Evolutionary conservation across 805 yeast species (phyloP).

Genomic region (Torulaspora delbrueckii): DNA sequence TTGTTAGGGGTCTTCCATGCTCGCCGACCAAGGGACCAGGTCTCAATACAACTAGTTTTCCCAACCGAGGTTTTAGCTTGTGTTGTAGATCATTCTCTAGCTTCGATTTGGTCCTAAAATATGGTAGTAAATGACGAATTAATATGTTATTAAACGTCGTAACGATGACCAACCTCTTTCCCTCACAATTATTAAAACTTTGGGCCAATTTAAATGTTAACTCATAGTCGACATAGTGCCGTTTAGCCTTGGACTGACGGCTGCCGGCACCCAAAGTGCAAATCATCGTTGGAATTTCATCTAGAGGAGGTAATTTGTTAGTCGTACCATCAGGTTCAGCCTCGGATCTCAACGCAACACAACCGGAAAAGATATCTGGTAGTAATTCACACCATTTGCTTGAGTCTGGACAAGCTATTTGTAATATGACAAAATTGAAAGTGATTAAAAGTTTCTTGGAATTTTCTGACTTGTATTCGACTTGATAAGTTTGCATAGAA

Average conservation of each 20-base stretch:
- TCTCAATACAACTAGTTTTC: constrained; percentile 18
- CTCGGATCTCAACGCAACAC: background rate
- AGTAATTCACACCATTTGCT: constrained; percentile 15
- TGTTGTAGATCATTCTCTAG: constrained; percentile 20
- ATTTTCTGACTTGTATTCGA: constrained; percentile 4
- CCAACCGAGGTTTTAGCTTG: constrained; percentile 8
- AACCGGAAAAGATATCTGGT: constrained; percentile 12
- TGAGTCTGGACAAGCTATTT: constrained; percentile 13
- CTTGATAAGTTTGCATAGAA: constrained; percentile 5
- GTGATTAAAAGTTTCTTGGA: constrained; percentile 3
- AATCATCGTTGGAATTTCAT: constrained; percentile 15
- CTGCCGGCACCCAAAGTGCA: constrained; percentile 21
- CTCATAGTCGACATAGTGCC: constrained; percentile 22
- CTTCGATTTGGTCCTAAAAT: constrained; percentile 19
- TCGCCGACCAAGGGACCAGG: constrained; percentile 33
- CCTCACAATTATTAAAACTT: constrained; percentile 11
- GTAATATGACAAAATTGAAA: constrained; percentile 10
- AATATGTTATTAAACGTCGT: constrained; percentile 25
- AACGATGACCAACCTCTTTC: constrained; percentile 19
- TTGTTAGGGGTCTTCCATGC: constrained; percentile 12
- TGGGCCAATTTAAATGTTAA: constrained; percentile 17
- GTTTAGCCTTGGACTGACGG: constrained; percentile 8
- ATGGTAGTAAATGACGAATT: constrained; percentile 17
- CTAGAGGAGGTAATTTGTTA: constrained; percentile 8
- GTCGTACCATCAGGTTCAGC: background rate